Evolutionary conservation across 768 basidiomycete species (phyloP).

Genomic region (Pholiota conissans): DNA sequence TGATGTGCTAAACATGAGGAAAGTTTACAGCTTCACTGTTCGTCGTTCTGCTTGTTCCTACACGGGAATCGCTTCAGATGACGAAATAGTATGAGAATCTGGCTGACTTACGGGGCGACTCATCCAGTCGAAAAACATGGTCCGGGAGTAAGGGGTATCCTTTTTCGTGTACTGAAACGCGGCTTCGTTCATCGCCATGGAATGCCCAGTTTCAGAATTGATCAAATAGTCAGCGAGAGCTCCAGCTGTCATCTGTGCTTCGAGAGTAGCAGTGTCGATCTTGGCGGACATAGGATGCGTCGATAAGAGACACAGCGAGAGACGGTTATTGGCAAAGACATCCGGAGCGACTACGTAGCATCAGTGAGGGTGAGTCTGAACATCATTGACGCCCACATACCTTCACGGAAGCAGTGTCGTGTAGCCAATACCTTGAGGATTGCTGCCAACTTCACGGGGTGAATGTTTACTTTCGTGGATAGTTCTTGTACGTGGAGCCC

Average conservation of each 20-base stretch:
- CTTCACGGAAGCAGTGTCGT: slow-evolving; percentile 33
- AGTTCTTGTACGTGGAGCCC: slow-evolving; percentile 37
- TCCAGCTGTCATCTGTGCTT: slow-evolving; percentile 4
- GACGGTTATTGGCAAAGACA: slow-evolving; percentile 41
- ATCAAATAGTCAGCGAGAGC: slow-evolving; percentile 1
- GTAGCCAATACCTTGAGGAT: slow-evolving; percentile 39
- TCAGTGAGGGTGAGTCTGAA: neutral
- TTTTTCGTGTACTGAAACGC: slow-evolving; percentile 6
- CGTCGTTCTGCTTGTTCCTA: slow-evolving; percentile 7
- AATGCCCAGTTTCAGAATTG: slow-evolving; percentile 1
- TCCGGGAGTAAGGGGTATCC: neutral
- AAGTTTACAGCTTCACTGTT: slow-evolving; percentile 3
- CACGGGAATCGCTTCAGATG: neutral
- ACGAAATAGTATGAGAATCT: neutral
- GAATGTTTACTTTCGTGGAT: slow-evolving; percentile 26
- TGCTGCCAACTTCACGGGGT: slow-evolving; percentile 35
- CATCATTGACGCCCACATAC: slow-evolving; percentile 12
- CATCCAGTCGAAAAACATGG: slow-evolving; percentile 6
- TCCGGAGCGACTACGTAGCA: slow-evolving; percentile 27
- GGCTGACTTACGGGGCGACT: neutral
- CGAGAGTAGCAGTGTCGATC: slow-evolving; percentile 13
- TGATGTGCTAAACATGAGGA: no score
- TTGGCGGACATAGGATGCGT: slow-evolving; percentile 25
- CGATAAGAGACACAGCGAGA: slow-evolving; percentile 33
- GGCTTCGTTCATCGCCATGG: slow-evolving; percentile 3